These are phyloP conservation scores for Cercospora berteroae DNA, from an alignment of 2,329 filamentous ascomycete species.

Conservation along the genomic window DNA sequence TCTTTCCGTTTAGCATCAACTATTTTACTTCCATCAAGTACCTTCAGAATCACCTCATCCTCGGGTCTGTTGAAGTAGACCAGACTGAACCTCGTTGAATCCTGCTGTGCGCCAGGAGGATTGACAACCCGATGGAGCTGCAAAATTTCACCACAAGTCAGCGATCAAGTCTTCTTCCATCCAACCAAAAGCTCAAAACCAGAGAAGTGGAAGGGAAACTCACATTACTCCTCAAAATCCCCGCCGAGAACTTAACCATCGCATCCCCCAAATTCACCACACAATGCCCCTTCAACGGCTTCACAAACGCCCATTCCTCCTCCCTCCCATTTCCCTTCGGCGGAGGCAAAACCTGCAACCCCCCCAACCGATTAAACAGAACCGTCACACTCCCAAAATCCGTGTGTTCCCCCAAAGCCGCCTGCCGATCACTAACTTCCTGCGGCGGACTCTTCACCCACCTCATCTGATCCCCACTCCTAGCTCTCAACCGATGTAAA, in stretches of 20 bases:
- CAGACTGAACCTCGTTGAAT: conserved; percentile 50
- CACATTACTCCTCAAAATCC: conserved; percentile 33
- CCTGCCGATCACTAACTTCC: conserved; percentile 41
- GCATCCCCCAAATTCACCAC: conserved; percentile 52
- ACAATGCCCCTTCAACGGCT: conserved; percentile 50
- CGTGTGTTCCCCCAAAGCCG: conserved; percentile 54
- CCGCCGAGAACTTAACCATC: conserved; percentile 47
- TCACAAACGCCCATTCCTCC: conserved; percentile 53
- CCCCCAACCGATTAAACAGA: conserved; percentile 57
- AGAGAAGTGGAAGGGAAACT: too few species aligned
- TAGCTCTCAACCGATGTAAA: conserved; percentile 46
- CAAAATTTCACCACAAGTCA: not conserved
- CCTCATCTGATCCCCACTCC: conserved; percentile 55
- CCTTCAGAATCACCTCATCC: conserved; percentile 47
- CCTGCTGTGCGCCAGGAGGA: conserved; percentile 49
- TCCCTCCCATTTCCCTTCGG: conserved; percentile 6
- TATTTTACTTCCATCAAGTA: conserved; percentile 36
- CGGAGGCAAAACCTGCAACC: conserved; percentile 53
- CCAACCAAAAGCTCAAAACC: not conserved
- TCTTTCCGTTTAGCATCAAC: conserved; percentile 31
- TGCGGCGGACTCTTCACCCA: conserved; percentile 53
- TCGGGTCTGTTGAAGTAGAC: conserved; percentile 57
- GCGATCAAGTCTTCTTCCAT: not conserved
- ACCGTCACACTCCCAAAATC: conserved; percentile 58
- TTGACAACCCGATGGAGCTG: conserved; percentile 50